Base-by-base conservation (phyloP, 2,329 filamentous ascomycete genomes). In the Aureobasidium sp. region DNA sequence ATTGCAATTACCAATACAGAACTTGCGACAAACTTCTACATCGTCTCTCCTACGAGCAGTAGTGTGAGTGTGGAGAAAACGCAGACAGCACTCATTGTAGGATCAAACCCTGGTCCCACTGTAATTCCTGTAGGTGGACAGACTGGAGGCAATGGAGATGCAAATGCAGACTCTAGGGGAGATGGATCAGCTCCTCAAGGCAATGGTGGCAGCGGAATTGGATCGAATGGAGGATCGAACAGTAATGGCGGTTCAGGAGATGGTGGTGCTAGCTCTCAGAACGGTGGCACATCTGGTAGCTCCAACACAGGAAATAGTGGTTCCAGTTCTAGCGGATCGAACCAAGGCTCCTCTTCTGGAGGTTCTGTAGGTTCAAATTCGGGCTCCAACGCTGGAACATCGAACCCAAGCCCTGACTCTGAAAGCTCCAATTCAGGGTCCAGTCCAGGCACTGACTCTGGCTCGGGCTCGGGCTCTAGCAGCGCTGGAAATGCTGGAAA, bases 1-100 rank as follows among this genome's bases (percentile, higher is more conserved):
- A 45, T 59, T 9, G 45, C 45, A 1, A 25, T 59, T 7, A 49
- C 57, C 8, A n/a, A 39, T 3, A 50, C 57, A 42, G 16, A 50
- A 34, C 57, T 59, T 25, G 44, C 44, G 7, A 59, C 57, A 13
- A 59, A 59, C 29, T 50, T 49, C 21, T 59, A 59, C 36, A 59
- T 59, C 36, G 45, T 59, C 13, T 59, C 57, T 41, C 57, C 57
- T 3, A 49, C 57, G 21, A 41, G 25, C 11, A 42, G 16, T 16
- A 34, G 36, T n/a, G 37, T 8, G 2, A 6, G 3, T 4, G 45
- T 59, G 6, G 13, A 50, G n/a, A 34, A 50, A 14, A 59, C 57
- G 6, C 57, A 59, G 25, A 11, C 14, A 10, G 13, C 30, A 11
- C 54, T 59, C 11, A 7, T 32, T 32, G 3, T 59, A 13, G 44